Percentiles rank a stretch among this genome's conserved stretches.
Conservation (phyloP, 768 basidiomycete genomes). For the Boletus rubescentipes region DNA sequence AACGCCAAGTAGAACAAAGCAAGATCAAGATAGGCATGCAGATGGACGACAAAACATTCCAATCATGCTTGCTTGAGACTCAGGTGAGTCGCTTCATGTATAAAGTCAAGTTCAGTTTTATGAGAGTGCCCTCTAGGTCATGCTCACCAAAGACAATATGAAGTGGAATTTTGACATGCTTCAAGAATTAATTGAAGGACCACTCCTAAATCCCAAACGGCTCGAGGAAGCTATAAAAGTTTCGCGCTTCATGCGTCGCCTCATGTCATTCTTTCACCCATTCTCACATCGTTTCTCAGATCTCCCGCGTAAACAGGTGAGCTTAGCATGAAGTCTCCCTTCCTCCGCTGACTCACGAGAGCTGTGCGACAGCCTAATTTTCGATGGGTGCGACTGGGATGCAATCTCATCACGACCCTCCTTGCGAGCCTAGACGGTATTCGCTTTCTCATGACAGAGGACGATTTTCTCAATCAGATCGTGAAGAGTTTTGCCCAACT, state of each 20-base stretch:
- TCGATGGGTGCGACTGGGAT: slow-evolving; percentile 88
- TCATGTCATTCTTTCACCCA: slow-evolving; percentile 95
- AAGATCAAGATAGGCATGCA: slow-evolving; percentile 89
- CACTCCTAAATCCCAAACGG: slow-evolving; percentile 84
- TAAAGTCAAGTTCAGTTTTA: neutral
- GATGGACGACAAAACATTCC: slow-evolving; percentile 94
- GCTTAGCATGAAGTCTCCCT: neutral
- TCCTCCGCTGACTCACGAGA: neutral
- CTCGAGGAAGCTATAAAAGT: slow-evolving; percentile 94
- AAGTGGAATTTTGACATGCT: slow-evolving; percentile 94
- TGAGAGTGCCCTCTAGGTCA: slow-evolving; percentile 52
- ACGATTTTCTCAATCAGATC: slow-evolving; percentile 81
- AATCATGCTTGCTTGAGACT: slow-evolving; percentile 79
- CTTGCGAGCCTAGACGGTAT: slow-evolving; percentile 82
- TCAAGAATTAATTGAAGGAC: slow-evolving; percentile 88
- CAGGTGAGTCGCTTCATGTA: slow-evolving; percentile 49
- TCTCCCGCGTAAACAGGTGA: slow-evolving; percentile 66
- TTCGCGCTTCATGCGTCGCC: slow-evolving; percentile 81
- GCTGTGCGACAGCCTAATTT: slow-evolving; percentile 54
- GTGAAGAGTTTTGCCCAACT: slow-evolving; percentile 87
- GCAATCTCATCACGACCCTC: slow-evolving; percentile 77
- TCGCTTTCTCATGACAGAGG: slow-evolving; percentile 77
- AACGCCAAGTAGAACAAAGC: slow-evolving; percentile 86
- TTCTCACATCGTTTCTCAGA: slow-evolving; percentile 86
- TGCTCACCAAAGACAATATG: slow-evolving; percentile 81